Evolutionary conservation across 805 yeast genomes (phyloP).

Genomic region (Ogataea sp.): DNA sequence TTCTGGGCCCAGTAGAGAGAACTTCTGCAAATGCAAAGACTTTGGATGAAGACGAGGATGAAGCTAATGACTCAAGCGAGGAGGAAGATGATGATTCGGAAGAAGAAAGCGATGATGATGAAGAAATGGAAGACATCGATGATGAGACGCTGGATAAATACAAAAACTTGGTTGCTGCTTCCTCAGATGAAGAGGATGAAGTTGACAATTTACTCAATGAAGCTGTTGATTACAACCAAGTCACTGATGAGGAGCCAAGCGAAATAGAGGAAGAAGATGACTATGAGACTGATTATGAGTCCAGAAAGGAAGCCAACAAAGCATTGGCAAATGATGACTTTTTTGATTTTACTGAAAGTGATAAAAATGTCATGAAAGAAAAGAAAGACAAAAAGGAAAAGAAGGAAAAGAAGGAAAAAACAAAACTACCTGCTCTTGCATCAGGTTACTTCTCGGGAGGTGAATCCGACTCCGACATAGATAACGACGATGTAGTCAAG

Average conservation of each 20-base stretch:
- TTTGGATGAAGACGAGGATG: slow-evolving; percentile 18
- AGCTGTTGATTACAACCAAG: slow-evolving; percentile 42
- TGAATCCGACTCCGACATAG: slow-evolving; percentile 47
- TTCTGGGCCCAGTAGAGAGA: slow-evolving; percentile 20
- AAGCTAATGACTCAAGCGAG: slow-evolving; percentile 8
- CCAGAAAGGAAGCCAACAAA: slow-evolving; percentile 4
- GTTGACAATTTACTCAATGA: slow-evolving; percentile 22
- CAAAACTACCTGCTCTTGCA: slow-evolving; percentile 59
- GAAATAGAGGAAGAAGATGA: slow-evolving; percentile 18
- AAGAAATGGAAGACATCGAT: slow-evolving; percentile 12
- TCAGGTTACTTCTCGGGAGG: slow-evolving; percentile 84
- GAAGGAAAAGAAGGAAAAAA: slow-evolving; percentile 21
- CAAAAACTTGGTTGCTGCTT: slow-evolving; percentile 29
- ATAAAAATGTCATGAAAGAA: slow-evolving; percentile 13
- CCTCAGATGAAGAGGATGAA: slow-evolving; percentile 34
- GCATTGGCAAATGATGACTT: slow-evolving; percentile 30
- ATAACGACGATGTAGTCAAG: slow-evolving; percentile 43
- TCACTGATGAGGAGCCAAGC: slow-evolving; percentile 60
- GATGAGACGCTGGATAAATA: slow-evolving; percentile 16
- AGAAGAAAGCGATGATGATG: slow-evolving; percentile 5
- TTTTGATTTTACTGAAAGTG: slow-evolving; percentile 20
- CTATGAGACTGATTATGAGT: slow-evolving; percentile 3
- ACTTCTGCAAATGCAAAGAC: slow-evolving; percentile 4
- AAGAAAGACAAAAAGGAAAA: slow-evolving; percentile 13
- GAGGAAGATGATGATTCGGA: slow-evolving; percentile 10